Percentiles rank a stretch among this genome's conserved stretches.
Conservation (phyloP, 2,329 filamentous ascomycete species). For the Rutstroemia sp. region DNA sequence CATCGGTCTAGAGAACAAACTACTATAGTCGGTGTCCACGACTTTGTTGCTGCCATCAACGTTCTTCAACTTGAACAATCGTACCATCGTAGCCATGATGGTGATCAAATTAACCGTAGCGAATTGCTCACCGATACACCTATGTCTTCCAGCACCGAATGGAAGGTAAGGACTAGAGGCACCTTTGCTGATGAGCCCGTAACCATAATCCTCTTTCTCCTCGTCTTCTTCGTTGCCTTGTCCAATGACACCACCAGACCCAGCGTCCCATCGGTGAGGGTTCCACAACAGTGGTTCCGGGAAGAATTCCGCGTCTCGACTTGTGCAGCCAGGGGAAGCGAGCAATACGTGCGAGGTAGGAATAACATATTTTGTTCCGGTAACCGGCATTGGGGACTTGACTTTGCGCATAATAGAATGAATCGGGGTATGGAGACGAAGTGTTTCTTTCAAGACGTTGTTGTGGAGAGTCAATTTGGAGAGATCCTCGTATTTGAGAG, state of each 20-base stretch:
- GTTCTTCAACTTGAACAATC: constrained; percentile 74
- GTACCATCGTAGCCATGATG: constrained; percentile 69
- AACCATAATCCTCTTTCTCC: constrained; percentile 87
- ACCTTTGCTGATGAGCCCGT: constrained; percentile 87
- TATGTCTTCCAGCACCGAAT: constrained; percentile 86
- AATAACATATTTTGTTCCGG: constrained; percentile 75
- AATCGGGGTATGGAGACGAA: constrained; percentile 85
- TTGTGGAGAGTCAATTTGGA: constrained; percentile 73
- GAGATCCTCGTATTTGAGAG: constrained; percentile 70
- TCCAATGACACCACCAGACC: constrained; percentile 46
- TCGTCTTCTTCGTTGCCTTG: constrained; percentile 43
- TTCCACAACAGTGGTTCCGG: constrained; percentile 78
- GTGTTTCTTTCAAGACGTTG: constrained; percentile 84
- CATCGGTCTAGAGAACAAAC: constrained; percentile 66
- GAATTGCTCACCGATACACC: constrained; percentile 96
- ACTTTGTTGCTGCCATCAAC: constrained; percentile 62
- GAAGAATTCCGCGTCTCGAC: constrained; percentile 67
- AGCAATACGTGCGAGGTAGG: constrained; percentile 76
- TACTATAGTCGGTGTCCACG: constrained; percentile 60
- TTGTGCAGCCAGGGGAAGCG: constrained; percentile 76
- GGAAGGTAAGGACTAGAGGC: constrained; percentile 84
- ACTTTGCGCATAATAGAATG: constrained; percentile 93
- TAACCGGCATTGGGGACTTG: constrained; percentile 77
- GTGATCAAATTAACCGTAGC: constrained; percentile 88
- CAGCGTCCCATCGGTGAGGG: constrained; percentile 80